These are phyloP conservation scores for Xylaria arbuscula DNA, from an alignment of 2,329 filamentous ascomycete genomes.

Conservation along the genomic window DNA sequence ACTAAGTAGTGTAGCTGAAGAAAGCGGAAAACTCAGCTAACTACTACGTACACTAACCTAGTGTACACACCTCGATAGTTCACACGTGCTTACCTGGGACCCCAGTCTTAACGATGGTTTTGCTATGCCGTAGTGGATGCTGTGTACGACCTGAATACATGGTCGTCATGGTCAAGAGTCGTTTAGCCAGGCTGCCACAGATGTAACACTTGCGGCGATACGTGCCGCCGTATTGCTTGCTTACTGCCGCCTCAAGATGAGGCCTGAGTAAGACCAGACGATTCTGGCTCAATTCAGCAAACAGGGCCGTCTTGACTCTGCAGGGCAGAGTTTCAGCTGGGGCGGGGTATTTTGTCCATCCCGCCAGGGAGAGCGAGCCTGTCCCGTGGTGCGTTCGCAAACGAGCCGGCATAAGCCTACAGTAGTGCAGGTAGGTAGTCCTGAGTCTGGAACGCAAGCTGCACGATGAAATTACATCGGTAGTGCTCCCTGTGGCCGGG, in stretches of 20 bases:
- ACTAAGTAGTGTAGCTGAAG: too few relatives aligned
- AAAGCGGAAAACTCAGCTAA: background rate
- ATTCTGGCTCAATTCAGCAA: conserved; percentile 35
- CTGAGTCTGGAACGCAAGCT: conserved; percentile 35
- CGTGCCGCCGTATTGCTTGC: conserved; percentile 37
- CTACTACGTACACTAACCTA: background rate
- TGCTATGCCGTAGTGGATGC: conserved; percentile 26
- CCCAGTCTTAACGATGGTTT: conserved; percentile 16
- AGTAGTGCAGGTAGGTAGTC: background rate
- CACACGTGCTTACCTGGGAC: conserved; percentile 17
- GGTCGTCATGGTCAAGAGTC: background rate
- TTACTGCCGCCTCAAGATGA: conserved; percentile 30
- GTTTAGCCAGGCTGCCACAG: conserved; percentile 12
- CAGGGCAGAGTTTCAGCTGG: conserved; percentile 36
- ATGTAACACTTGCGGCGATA: conserved; percentile 23
- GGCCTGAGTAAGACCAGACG: conserved; percentile 33
- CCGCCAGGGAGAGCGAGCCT: conserved; percentile 16
- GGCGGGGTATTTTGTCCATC: conserved; percentile 26
- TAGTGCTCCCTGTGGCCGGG: conserved; percentile 35
- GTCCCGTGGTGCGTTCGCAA: conserved; percentile 5
- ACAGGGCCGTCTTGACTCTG: conserved; percentile 27
- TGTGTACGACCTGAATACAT: conserved; percentile 1
- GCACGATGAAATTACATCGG: conserved; percentile 41
- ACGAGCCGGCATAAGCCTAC: conserved; percentile 20
- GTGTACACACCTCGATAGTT: background rate